These are phyloP conservation scores for Colletotrichum tropicale DNA, from an alignment of 2,329 filamentous ascomycete species.

Conservation along the genomic window DNA sequence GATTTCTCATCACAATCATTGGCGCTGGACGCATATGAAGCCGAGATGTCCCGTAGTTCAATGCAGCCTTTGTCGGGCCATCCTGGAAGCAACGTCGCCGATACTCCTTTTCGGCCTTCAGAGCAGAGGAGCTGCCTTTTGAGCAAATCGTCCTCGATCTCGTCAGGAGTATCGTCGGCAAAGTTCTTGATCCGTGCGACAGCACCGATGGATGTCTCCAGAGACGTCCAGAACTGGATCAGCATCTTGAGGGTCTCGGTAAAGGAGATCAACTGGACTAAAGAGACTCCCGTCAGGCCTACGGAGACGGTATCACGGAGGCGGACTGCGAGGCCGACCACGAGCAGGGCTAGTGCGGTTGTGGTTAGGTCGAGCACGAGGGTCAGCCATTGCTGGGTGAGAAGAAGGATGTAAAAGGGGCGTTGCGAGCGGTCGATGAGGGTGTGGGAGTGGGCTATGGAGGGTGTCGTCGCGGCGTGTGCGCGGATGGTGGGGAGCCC, in stretches of 20 bases:
- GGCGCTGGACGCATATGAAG: neutral
- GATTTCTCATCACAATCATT: conserved; percentile 25
- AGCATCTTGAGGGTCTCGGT: conserved; percentile 35
- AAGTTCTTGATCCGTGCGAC: conserved; percentile 32
- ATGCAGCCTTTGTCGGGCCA: conserved; percentile 39
- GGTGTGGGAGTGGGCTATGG: conserved; percentile 46
- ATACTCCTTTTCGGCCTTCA: neutral
- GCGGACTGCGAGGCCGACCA: conserved; percentile 49
- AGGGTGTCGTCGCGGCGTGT: conserved; percentile 53
- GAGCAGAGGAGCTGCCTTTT: neutral
- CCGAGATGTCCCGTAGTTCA: conserved; percentile 29
- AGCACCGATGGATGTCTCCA: conserved; percentile 33
- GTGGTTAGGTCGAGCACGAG: conserved; percentile 56
- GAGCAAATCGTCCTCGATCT: conserved; percentile 25
- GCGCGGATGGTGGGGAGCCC: conserved; percentile 57
- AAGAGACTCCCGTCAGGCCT: conserved; percentile 26
- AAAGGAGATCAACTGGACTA: conserved; percentile 36
- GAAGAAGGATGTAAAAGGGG: conserved; percentile 62
- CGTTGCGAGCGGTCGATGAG: conserved; percentile 60
- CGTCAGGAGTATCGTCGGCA: conserved; percentile 27
- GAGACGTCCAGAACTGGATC: conserved; percentile 35
- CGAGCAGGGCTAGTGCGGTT: conserved; percentile 47
- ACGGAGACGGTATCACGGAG: conserved; percentile 13
- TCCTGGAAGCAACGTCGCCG: conserved; percentile 18
- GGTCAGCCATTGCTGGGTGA: conserved; percentile 62